Evolutionary conservation across 306 rosid species (phyloP).

Genomic region (Sophora flavescens): DNA sequence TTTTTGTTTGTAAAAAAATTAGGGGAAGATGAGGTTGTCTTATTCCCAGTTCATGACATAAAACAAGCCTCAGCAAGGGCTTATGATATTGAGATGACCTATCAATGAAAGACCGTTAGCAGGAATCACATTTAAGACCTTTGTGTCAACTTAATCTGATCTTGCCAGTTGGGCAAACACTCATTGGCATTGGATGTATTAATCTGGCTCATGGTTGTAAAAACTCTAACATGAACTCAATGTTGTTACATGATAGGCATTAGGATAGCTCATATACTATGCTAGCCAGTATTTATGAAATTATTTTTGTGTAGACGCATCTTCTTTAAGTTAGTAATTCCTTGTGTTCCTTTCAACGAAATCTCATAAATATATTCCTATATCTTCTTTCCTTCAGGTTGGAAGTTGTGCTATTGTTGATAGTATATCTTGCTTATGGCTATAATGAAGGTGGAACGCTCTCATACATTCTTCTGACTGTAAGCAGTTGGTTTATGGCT

Average conservation of each 20-base stretch:
- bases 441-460: constrained; percentile 69
- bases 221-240: neutral
- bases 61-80: neutral
- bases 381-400: constrained; percentile 63
- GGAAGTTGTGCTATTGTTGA: constrained; percentile 87
- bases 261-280: neutral
- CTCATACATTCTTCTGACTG: constrained; percentile 76
- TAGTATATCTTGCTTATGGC: constrained; percentile 89
- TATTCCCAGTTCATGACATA: neutral
- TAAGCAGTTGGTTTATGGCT: constrained; percentile 99
- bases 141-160: neutral
- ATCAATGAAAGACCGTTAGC: neutral
- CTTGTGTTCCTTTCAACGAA: constrained; percentile 16
- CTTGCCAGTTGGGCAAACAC: neutral
- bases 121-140: neutral
- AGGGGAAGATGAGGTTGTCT: neutral
- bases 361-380: constrained; percentile 21
- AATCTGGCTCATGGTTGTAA: neutral
- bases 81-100: neutral
- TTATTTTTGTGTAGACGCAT: constrained; percentile 16
- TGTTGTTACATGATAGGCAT: neutral
- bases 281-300: constrained; percentile 1
- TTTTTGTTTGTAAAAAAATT: too few relatives aligned
- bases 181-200: neutral
- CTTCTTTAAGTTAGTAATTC: constrained; percentile 10